phyloP scores from a whole-genome alignment of 257 asterid genomes.

The Solanum medicagineum region DNA sequence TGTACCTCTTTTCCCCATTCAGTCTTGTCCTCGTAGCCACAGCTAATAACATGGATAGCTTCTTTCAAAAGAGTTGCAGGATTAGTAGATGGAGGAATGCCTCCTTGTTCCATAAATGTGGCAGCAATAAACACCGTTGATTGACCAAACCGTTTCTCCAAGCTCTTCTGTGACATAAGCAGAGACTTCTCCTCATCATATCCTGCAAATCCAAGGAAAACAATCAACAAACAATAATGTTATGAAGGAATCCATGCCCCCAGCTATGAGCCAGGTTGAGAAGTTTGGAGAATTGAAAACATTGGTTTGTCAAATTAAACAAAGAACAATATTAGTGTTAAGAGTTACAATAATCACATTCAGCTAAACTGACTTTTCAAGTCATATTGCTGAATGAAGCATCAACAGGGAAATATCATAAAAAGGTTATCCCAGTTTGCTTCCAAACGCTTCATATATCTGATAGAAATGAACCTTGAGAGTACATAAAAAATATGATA shows the following conservation, averaged over 20 bases:
- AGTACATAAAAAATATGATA: neutral
- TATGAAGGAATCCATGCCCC: neutral
- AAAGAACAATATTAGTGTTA: neutral
- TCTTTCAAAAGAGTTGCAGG: constrained; percentile 76
- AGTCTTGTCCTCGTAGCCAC: constrained; percentile 92
- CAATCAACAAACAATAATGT: neutral
- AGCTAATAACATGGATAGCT: constrained; percentile 95
- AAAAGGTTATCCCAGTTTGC: neutral
- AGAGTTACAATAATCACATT: neutral
- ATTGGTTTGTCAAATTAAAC: neutral
- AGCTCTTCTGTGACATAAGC: constrained; percentile 86
- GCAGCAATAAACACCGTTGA: constrained; percentile 94
- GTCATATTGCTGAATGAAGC: neutral
- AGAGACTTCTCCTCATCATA: constrained; percentile 82
- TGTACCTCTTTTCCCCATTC: constrained; percentile 98
- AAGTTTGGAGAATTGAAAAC: neutral
- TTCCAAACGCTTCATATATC: neutral
- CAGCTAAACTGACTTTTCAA: neutral
- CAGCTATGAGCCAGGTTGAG: neutral
- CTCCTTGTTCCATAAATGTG: constrained; percentile 86
- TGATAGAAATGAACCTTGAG: neutral
- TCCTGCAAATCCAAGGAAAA: constrained; percentile 35
- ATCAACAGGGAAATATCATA: neutral
- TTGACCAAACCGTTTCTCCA: constrained; percentile 93
- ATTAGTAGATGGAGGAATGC: constrained; percentile 79